Evolutionary conservation across 2,329 filamentous ascomycete genomes (phyloP), one percentile per base, ranked within the genome.

Genomic region (Bisporella sp.): DNA sequence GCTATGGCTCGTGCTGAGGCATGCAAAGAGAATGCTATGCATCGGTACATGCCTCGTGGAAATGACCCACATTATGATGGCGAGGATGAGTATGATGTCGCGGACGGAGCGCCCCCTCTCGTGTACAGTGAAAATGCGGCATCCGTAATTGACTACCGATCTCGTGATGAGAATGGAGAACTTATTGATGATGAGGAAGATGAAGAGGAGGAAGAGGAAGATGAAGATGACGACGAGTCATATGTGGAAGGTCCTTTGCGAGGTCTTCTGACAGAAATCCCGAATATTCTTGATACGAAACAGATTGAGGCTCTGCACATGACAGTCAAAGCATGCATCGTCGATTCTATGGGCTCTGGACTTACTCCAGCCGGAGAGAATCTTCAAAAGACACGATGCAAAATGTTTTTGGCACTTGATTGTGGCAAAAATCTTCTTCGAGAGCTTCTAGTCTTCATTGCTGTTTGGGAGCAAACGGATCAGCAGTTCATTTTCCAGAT

Each of bases 241-340:
- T 87, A 87, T 58, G 83, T 79, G 12, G 84, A 90, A 57, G 87
- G 88, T 4, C 85, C 88, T 28, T 77, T 88, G 63, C 86, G 89
- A 13, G 92, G 92, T 9, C 72, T 97, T 11, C 72, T 97, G 49
- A 96, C 92, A 0, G 92, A 97, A 66, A 89, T 97, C 9, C 92
- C 92, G 31, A 87, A 97, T 58, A 95, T 96, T 37, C 75, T 97
- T 31, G 91, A 95, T 41, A 92, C 92, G 0, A 91, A 90, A 50
- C 92, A 97, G 68, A 96, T 96, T 48, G 92, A 97, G 68, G 91
- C 93, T 5, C 72, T 97, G 48, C 92, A 95, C 49, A 96, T 96
- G 91, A 95, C 96, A 53, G 85, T 97, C 61, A 96, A 96, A 73
- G 91, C 89, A 11, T 95, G 91, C 55, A 95, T 97, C 48, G 82